A percentile compares a stretch with the other conserved stretches of the same genome.
phyloP scores from a whole-genome alignment of 202 grass and related monocot genomes.

The Panicum virgatum region DNA sequence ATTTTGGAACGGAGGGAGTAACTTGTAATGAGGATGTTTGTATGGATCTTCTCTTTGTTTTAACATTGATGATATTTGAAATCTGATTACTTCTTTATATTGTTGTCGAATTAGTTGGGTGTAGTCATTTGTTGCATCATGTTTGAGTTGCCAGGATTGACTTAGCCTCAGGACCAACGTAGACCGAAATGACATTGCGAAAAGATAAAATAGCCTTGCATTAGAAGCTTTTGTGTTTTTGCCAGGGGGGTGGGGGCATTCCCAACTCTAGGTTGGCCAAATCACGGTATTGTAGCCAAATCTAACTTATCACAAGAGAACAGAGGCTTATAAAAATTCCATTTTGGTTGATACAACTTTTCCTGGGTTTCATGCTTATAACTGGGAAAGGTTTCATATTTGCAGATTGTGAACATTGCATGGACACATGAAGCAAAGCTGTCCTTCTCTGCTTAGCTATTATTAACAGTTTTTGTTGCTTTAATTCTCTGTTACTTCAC shows the following conservation, averaged over 20 bases:
- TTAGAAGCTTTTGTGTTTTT: neutral
- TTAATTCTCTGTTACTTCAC: constrained; percentile 25
- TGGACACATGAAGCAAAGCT: neutral
- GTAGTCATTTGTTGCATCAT: constrained; percentile 5
- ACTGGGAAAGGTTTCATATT: constrained; percentile 1
- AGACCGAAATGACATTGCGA: neutral
- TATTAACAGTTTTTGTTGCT: constrained; percentile 7
- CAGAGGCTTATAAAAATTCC: neutral
- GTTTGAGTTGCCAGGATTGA: constrained; percentile 5
- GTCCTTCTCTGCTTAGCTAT: neutral
- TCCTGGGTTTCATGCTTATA: neutral
- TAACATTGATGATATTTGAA: too few relatives aligned
- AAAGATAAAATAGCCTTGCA: neutral
- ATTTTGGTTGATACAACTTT: neutral
- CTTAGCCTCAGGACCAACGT: neutral
- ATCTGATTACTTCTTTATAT: neutral
- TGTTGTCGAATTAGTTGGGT: neutral
- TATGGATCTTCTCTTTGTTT: too few relatives aligned
- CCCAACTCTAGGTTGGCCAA: neutral
- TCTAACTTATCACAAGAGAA: neutral
- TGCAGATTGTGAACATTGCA: constrained; percentile 15
- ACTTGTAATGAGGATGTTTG: too few relatives aligned
- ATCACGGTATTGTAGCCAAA: neutral
- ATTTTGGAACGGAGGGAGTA: too few relatives aligned
- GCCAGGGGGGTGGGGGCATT: too few relatives aligned